Evolutionary conservation across 441 rosid genomes (phyloP), one percentile per base, ranked within the genome.

Genomic region (Erysimum cheiri): DNA sequence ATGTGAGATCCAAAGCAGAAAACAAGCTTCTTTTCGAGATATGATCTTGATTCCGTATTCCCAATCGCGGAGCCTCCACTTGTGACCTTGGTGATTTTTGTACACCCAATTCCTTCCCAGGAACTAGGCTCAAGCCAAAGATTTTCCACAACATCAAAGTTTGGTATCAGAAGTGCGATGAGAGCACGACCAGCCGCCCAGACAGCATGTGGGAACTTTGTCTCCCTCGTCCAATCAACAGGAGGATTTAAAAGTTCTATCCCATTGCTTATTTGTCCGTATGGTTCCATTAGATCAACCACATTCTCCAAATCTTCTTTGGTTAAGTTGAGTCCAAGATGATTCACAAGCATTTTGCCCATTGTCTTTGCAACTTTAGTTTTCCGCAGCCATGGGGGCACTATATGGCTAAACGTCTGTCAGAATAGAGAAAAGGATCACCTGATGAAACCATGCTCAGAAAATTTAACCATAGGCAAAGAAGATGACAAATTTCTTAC

Each of bases 121-220:
- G 97, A 87, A 80, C 75, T 82, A 39, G 99, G 98, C 77, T 92
- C 99, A 81, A 92, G 86, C 99, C 99, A 94, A 66, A 94, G 74
- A 77, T 86, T 87, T 69, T 94, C 97, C 24, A 94, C 98, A 15
- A 82, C 76, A 71, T 90, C 99, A 36, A 86, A 94, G 75, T 90
- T 94, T 39, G 99, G 99, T 60, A 92, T 81, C 24, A 94, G 73
- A 80, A 84, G 84, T 33, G 97, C 82, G 49, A 90, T 88, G 39
- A 94, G 96, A 63, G 92, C 96, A 78, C 97, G 91, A 35, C 99
- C 99, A 82, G 96, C 94, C 64, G 98, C 97, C 98, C 97, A 94
- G 56, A 94, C 92, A 69, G 96, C 96, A 83, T 94, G 98, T 28
- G 96, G 96, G 73, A 86, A 88, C 82, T 94, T 94, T 75, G 88